Percentiles rank a stretch among this genome's conserved stretches.
Conservation (phyloP, 352 stramenopile species). For the Globisporangium takayamanum region DNA sequence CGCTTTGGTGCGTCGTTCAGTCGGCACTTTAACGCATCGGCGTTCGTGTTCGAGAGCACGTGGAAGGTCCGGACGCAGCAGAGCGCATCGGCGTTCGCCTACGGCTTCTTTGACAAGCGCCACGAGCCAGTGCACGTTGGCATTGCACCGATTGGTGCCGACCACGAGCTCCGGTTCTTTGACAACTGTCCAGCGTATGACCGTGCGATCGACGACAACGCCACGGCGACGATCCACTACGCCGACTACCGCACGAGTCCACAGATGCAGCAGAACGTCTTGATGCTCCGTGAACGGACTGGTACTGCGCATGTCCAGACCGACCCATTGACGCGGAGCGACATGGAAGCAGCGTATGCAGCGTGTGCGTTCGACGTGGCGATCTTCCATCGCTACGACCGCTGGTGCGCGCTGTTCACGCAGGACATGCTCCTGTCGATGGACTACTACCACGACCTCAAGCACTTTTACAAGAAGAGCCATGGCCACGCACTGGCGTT, state of each 20-base stretch:
- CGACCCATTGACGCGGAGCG: constrained; percentile 29
- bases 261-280: constrained; percentile 49
- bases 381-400: constrained; percentile 26
- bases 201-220: constrained; percentile 50
- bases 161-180: constrained; percentile 73
- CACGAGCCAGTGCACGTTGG: constrained; percentile 55
- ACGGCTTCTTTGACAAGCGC: constrained; percentile 55
- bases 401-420: constrained; percentile 71
- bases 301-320: background rate
- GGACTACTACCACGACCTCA: constrained; percentile 85
- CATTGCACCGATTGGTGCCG: constrained; percentile 35
- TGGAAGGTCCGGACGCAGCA: constrained; percentile 78
- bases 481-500: constrained; percentile 63
- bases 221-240: constrained; percentile 49
- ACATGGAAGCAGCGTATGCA: constrained; percentile 74
- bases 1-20: constrained; percentile 28
- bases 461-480: constrained; percentile 84
- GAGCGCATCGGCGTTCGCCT: constrained; percentile 69
- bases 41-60: constrained; percentile 70
- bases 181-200: constrained; percentile 76
- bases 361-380: constrained; percentile 79
- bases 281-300: constrained; percentile 28
- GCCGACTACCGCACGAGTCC: constrained; percentile 37
- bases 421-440: constrained; percentile 62
- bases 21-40: constrained; percentile 21